These are phyloP conservation scores for Penicillium cataractarum DNA, from an alignment of 495 filamentous ascomycete genomes.

Conservation along the genomic window DNA sequence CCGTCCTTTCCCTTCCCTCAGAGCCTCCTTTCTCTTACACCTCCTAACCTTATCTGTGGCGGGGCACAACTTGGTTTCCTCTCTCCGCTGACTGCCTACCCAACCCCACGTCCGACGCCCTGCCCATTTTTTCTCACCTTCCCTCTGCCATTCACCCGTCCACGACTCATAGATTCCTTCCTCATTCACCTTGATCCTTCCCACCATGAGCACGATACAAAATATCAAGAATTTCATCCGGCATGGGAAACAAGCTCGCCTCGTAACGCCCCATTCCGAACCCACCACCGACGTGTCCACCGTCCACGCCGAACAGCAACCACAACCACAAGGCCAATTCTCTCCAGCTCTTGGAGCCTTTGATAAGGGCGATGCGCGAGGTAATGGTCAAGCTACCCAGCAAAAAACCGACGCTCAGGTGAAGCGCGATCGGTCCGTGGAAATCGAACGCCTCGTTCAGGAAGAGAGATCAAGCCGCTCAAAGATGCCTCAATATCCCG, in stretches of 20 bases:
- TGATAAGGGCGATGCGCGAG: conserved; percentile 46
- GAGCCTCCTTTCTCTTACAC: not conserved
- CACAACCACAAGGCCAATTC: conserved; percentile 53
- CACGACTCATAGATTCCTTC: not conserved
- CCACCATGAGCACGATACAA: conserved; percentile 78
- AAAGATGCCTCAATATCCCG: conserved; percentile 89
- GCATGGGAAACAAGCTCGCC: conserved; percentile 93
- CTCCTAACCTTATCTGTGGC: conserved; percentile 1
- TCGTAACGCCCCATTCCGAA: conserved; percentile 63
- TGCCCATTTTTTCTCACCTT: not conserved
- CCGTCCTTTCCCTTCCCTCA: not conserved
- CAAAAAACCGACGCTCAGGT: conserved; percentile 52
- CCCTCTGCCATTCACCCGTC: not conserved
- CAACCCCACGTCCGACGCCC: not conserved
- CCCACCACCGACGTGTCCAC: conserved; percentile 69
- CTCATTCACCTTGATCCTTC: not conserved
- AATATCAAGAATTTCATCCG: conserved; percentile 97
- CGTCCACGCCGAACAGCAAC: conserved; percentile 68
- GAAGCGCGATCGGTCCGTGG: conserved; percentile 50
- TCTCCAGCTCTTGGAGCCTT: conserved; percentile 58
- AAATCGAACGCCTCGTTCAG: conserved; percentile 80
- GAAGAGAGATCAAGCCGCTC: conserved; percentile 85
- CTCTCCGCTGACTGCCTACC: conserved; percentile 1
- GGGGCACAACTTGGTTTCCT: not conserved
- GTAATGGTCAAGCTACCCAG: conserved; percentile 54